Evolutionary conservation across 768 basidiomycete genomes (phyloP), one percentile per base, ranked within the genome.

Genomic region (Tremella mesenterica): DNA sequence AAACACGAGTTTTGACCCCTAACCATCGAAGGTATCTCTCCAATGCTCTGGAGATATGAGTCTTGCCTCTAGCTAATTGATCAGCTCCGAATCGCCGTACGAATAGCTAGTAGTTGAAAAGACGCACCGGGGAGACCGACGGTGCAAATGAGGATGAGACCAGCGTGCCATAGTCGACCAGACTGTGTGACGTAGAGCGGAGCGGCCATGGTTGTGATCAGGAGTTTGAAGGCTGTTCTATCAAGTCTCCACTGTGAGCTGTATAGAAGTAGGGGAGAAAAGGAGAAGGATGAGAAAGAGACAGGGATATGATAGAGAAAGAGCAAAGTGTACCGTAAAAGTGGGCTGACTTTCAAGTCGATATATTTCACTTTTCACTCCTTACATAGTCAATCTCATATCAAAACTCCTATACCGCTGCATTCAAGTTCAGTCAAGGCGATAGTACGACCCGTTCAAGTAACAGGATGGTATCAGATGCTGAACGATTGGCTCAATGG

Each of bases 21-120:
- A 89, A 87, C 95, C 95, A 99, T 72, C 90, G 80, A 1, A 99
- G 80, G 74, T 99, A 99, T n/a, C 95, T 83, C 72, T 97, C 93
- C 12, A 97, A 79, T 6, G 93, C 85, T 33, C 92, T 81, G 1
- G 91, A 93, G 52, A 97, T 89, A 72, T 99, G 95, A 0, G 95
- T 99, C 76, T 95, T 95, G 29, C 91, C 90, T 49, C 90, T 81
- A 1, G 93, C 92, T 69, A 56, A n/a, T 29, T 8, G 21, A 21
- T 44, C 36, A 52, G 36, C 27, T 21, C n/a, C 49, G 34, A 16
- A 16, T 13, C 51, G 25, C 21, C 12, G 18, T 29, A n/a, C n/a
- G 31, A 51, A 13, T 29, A 28, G 36, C 41, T 21, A 33, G 25
- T 23, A 36, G 46, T 23, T 14, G 23, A 10, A 10, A n/a, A 33